Conservation (phyloP, 305 asterid species). For the Solanum hybrid region DNA sequence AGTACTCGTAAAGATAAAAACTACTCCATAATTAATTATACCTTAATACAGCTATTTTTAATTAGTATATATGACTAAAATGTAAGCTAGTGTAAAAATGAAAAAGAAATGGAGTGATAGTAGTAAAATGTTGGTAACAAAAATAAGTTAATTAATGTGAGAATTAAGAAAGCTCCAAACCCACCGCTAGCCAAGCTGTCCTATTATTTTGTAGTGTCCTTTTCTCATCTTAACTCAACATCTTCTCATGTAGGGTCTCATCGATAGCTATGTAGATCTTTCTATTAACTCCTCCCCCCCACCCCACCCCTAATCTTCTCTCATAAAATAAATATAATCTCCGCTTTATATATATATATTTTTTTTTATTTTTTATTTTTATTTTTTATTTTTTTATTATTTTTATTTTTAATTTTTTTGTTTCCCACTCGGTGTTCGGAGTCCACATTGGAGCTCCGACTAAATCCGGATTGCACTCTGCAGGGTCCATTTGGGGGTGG, state of each 20-base stretch:
- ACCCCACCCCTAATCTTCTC: background rate
- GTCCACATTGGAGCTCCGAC: too few species aligned
- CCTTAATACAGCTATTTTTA: too few species aligned
- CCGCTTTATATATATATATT: background rate
- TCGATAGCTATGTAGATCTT: constrained; percentile 40
- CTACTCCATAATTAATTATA: too few species aligned
- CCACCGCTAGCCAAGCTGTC: constrained; percentile 81
- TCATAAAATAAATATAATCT: background rate
- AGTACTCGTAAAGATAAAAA: too few species aligned
- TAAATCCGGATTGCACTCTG: too few species aligned
- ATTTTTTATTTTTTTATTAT: too few species aligned
- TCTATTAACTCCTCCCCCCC: constrained; percentile 25
- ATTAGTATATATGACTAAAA: too few species aligned
- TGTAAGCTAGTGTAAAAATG: background rate
- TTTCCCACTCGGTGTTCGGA: too few species aligned
- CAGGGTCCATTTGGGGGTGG: too few species aligned
- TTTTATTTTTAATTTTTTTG: too few species aligned
- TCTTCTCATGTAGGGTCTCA: constrained; percentile 47
- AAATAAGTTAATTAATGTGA: constrained; percentile 21
- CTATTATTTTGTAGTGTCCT: constrained; percentile 39
- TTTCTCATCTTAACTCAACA: constrained; percentile 50
- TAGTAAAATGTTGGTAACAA: background rate
- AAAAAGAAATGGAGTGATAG: background rate
- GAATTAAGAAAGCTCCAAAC: constrained; percentile 48
- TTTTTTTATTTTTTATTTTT: too few species aligned